phyloP scores from a whole-genome alignment of 805 yeast species.

The Hanseniaspora jakobsenii region DNA sequence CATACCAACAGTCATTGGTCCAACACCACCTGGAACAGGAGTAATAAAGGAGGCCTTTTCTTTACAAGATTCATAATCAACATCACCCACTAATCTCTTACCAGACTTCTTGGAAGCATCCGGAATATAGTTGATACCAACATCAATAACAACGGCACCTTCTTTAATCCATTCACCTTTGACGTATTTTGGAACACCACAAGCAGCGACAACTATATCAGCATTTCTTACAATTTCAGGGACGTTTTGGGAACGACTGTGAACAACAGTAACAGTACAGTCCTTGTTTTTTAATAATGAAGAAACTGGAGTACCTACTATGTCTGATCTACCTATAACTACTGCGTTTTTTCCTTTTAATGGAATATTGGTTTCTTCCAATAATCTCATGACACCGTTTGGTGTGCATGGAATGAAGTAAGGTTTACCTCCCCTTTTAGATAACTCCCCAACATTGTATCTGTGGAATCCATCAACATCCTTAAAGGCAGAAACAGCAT shows the following conservation, averaged over 20 bases:
- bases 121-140: conserved; percentile 81
- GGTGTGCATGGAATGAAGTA: conserved; percentile 74
- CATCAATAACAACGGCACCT: conserved; percentile 81
- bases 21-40: conserved; percentile 99
- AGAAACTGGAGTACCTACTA: conserved; percentile 74
- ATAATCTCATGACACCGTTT: conserved; percentile 58
- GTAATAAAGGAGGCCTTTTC: conserved; percentile 58
- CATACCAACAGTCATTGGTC: conserved; percentile 99
- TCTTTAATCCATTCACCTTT: conserved; percentile 80
- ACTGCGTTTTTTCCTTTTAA: conserved; percentile 64
- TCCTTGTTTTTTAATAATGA: conserved; percentile 55
- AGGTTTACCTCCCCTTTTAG: conserved; percentile 63
- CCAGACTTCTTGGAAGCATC: conserved; percentile 70
- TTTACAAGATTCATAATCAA: conserved; percentile 61
- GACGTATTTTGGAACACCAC: conserved; percentile 75
- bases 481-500: conserved; percentile 51
- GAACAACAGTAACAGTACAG: conserved; percentile 68
- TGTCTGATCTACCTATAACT: conserved; percentile 73
- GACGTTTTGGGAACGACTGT: conserved; percentile 48
- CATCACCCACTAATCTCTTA: conserved; percentile 84
- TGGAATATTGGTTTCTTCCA: conserved; percentile 43
- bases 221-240: conserved; percentile 46
- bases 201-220: conserved; percentile 77
- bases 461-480: conserved; percentile 82
- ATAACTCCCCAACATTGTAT: conserved; percentile 62